Base-by-base conservation (phyloP, 805 yeast genomes). In the Wickerhamiella brachini region DNA sequence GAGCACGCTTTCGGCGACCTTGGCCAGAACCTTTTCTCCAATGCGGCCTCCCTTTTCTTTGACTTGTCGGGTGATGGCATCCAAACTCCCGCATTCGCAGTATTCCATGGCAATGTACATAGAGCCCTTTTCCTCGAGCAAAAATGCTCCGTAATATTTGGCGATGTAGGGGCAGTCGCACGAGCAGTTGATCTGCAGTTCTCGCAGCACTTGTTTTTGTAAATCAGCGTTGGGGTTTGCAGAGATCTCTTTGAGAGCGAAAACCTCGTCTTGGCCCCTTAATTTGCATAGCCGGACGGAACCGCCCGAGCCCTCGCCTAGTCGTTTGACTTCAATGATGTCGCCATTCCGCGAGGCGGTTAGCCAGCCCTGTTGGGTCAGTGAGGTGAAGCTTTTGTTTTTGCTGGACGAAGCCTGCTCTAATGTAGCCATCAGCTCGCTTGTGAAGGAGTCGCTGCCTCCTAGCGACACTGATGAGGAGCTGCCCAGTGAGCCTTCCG, bases 271-370 rank as follows among this genome's bases (percentile, higher is more conserved):
- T 22, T 71, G 63, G 8, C 84, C 82, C 44, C 74, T 61, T 49
- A 90, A 70, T 52, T 70, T 70, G 65, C 97, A 90, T 63, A 86
- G 81, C 20, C 82, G 75, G 10, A 90, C 98, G 10, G 85, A 75
- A 0, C 97, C 98, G 15, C 96, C 95, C 37, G 86, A 82, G 17
- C 98, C 98, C 69, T 93, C 97, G 18, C 98, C 98, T 21, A 90
- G 66, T 26, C 78, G 74, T 20, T 80, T 80, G 39, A 89, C 56
- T 50, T 85, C 87, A 7, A 76, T 70, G 38, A 93, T 85, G 45
- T 79, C 76, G 48, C 78, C 77, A 26, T 71, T 65, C 50, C 77
- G 72, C 13, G 83, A 80, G 1, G 81, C 69, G 3, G 65, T 58
- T 56, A 78, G 75, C 96, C 97, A 89, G 49, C 81, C 87, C 17